These are phyloP conservation scores for Camellia sinensis DNA, from an alignment of 148 eudicot genomes.

Conservation along the genomic window DNA sequence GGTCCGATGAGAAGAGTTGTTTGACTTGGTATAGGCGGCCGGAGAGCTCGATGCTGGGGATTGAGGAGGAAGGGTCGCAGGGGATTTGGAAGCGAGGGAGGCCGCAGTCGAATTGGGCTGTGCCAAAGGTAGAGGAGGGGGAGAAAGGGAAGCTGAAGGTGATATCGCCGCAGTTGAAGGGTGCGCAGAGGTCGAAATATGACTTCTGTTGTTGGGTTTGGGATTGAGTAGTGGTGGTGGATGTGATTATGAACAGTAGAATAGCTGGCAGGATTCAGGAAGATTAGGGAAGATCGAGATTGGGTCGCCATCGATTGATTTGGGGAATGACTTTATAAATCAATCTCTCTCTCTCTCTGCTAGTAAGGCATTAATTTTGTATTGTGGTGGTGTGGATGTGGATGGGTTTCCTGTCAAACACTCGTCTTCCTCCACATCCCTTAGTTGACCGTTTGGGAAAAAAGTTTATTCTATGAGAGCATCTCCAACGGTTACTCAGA, in stretches of 20 bases:
- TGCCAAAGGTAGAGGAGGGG: neutral
- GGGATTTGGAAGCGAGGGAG: slow-evolving; percentile 6
- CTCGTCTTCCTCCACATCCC: no score
- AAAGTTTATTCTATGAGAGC: no score
- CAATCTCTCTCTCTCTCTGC: no score
- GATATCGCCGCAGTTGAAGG: neutral
- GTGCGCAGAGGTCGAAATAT: neutral
- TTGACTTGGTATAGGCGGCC: neutral
- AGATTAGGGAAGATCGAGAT: neutral
- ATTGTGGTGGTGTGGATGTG: no score
- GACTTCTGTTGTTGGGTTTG: neutral
- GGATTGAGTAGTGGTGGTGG: neutral
- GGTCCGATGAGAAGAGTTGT: neutral
- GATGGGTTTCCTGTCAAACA: no score
- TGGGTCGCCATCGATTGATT: neutral
- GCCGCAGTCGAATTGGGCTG: neutral
- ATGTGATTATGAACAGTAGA: no score
- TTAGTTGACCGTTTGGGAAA: no score
- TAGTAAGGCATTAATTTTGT: no score
- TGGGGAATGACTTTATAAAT: no score
- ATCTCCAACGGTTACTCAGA: no score
- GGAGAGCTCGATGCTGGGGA: neutral
- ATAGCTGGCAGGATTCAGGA: neutral
- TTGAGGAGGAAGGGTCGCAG: neutral
- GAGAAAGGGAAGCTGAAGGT: slow-evolving; percentile 1